A percentile compares a stretch with the other conserved stretches of the same genome.
Evolutionary conservation across 2,329 filamentous ascomycete species (phyloP).

Genomic region (Fusarium anthophilum): DNA sequence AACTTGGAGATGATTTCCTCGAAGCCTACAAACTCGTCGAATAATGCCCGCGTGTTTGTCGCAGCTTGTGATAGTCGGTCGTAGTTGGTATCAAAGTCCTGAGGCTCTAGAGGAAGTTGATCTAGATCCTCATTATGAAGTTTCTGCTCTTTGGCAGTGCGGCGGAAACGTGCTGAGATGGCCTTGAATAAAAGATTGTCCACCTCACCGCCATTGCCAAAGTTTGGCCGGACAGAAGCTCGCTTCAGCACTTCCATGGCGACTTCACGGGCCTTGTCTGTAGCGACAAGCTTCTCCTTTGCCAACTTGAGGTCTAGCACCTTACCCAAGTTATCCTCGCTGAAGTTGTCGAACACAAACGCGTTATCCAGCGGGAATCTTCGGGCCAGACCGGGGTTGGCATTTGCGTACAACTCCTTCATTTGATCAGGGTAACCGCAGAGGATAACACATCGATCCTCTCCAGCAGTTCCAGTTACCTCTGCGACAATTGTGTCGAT

Average conservation of each 20-base stretch:
- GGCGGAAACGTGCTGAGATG: slow-evolving; percentile 37
- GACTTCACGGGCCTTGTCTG: slow-evolving; percentile 61
- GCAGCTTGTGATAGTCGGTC: slow-evolving; percentile 55
- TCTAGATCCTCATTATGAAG: slow-evolving; percentile 35
- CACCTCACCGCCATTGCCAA: slow-evolving; percentile 80
- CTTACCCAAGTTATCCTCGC: slow-evolving; percentile 61
- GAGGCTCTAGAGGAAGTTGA: slow-evolving; percentile 41
- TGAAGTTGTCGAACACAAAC: slow-evolving; percentile 77
- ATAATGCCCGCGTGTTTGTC: slow-evolving; percentile 61
- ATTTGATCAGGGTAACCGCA: slow-evolving; percentile 77
- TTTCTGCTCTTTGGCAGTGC: slow-evolving; percentile 35
- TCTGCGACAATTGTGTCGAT: slow-evolving; percentile 81
- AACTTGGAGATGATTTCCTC: slow-evolving; percentile 65
- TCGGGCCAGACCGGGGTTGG: slow-evolving; percentile 74
- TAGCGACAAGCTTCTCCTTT: slow-evolving; percentile 62
- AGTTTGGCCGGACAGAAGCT: slow-evolving; percentile 72
- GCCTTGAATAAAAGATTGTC: slow-evolving; percentile 58
- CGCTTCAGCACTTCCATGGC: slow-evolving; percentile 69
- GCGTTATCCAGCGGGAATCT: slow-evolving; percentile 72
- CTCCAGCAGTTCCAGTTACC: slow-evolving; percentile 73
- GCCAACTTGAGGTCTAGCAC: slow-evolving; percentile 75
- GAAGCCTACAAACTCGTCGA: slow-evolving; percentile 68
- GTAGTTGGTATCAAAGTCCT: slow-evolving; percentile 68
- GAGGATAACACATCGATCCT: slow-evolving; percentile 77
- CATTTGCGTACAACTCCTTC: slow-evolving; percentile 75